Conservation (phyloP, 1,284 basidiomycete genomes). For the Tylopilus sp. region DNA sequence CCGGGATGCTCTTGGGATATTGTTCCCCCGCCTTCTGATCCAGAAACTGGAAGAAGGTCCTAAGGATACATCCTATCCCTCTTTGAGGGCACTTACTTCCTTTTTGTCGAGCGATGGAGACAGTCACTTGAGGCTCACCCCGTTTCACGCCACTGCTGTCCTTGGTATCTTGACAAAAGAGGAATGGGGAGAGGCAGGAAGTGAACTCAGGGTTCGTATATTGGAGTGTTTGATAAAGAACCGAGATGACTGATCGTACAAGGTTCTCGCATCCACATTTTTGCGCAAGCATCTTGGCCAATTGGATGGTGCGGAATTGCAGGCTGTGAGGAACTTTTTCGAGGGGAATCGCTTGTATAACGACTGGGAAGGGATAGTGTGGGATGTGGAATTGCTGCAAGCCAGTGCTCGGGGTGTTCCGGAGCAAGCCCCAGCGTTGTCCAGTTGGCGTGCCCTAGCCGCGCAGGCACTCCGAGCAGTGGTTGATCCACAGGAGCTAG, state of each 20-base stretch:
- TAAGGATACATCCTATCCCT: conserved; percentile 20
- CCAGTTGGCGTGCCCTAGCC: conserved; percentile 25
- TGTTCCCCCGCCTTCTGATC: conserved; percentile 35
- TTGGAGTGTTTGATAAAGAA: neutral
- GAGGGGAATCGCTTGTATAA: conserved; percentile 14
- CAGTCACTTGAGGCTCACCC: conserved; percentile 28
- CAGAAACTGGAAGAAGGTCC: conserved; percentile 31
- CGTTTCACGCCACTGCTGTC: conserved; percentile 30
- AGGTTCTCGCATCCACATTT: conserved; percentile 23
- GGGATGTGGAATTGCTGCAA: conserved; percentile 8
- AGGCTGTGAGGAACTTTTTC: conserved; percentile 16
- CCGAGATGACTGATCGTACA: conserved; percentile 12
- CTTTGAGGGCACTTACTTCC: conserved; percentile 16
- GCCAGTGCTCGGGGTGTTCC: neutral
- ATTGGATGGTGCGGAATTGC: conserved; percentile 16
- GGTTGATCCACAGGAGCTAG: conserved; percentile 39
- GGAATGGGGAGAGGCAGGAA: conserved; percentile 34
- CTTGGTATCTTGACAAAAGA: conserved; percentile 36
- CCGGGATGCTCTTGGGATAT: conserved; percentile 25
- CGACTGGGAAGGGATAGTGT: conserved; percentile 15
- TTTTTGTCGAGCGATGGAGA: conserved; percentile 28
- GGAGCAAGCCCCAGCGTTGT: neutral
- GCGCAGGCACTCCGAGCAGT: conserved; percentile 35
- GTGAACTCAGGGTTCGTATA: conserved; percentile 31
- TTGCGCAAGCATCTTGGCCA: conserved; percentile 25